phyloP scores from a whole-genome alignment of 2,329 filamentous ascomycete species.

The Exophiala bonariae region DNA sequence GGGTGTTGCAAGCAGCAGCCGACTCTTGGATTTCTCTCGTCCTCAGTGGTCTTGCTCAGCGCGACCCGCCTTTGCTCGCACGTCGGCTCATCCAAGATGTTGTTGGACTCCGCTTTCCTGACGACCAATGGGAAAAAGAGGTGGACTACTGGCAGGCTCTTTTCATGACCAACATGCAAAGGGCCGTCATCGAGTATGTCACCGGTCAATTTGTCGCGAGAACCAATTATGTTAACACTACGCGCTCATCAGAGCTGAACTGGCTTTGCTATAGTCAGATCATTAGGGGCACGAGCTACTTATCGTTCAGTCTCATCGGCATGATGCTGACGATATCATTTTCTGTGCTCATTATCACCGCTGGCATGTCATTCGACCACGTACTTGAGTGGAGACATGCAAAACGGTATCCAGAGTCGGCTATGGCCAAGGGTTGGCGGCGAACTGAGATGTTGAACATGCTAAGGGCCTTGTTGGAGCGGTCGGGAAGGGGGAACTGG shows the following conservation, averaged over 20 bases:
- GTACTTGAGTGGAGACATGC: neutral
- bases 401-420: neutral
- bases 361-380: neutral
- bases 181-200: conserved; percentile 4
- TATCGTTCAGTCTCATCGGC: neutral
- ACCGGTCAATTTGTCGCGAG: conserved; percentile 11
- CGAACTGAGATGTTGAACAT: conserved; percentile 1
- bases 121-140: conserved; percentile 14
- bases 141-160: conserved; percentile 11
- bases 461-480: neutral
- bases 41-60: conserved; percentile 4
- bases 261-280: neutral
- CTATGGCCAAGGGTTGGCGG: neutral
- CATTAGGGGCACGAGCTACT: neutral
- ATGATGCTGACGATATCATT: neutral
- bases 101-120: conserved; percentile 4
- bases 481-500: neutral
- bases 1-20: conserved; percentile 1
- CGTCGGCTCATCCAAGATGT: conserved; percentile 2
- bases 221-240: conserved; percentile 10
- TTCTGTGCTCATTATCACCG: neutral
- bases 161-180: conserved; percentile 10
- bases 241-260: neutral
- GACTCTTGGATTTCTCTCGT: conserved; percentile 8
- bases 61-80: conserved; percentile 3